These are phyloP conservation scores for Moesziomyces antarcticus DNA, from an alignment of 1,284 basidiomycete species.

Conservation along the genomic window DNA sequence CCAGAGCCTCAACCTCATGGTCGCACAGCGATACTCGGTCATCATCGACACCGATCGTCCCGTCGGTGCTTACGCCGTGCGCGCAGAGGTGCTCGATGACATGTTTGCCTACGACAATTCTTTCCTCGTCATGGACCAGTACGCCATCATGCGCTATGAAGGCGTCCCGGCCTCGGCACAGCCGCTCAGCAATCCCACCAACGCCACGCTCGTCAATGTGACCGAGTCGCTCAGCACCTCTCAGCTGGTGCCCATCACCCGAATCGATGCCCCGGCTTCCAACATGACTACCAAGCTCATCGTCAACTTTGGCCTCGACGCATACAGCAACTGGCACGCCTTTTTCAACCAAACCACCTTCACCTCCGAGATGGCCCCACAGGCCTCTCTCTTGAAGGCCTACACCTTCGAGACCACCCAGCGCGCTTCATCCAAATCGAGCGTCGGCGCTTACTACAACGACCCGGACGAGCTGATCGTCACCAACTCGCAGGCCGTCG, in stretches of 20 bases:
- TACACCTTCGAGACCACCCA: conserved; percentile 33
- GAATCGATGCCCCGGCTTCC: conserved; percentile 34
- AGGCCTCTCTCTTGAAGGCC: conserved; percentile 30
- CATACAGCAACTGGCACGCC: conserved; percentile 37
- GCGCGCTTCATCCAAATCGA: conserved; percentile 23
- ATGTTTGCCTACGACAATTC: conserved; percentile 68
- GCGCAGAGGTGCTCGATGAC: conserved; percentile 69
- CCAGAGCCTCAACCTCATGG: conserved; percentile 69
- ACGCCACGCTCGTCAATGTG: conserved; percentile 26
- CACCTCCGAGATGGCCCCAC: conserved; percentile 34
- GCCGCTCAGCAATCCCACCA: conserved; percentile 20
- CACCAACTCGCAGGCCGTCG: conserved; percentile 46
- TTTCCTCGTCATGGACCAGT: conserved; percentile 67
- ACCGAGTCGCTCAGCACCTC: conserved; percentile 29
- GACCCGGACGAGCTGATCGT: conserved; percentile 38
- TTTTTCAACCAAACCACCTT: conserved; percentile 55
- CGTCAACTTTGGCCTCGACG: conserved; percentile 45
- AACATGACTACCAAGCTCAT: conserved; percentile 42
- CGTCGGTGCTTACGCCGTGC: conserved; percentile 57
- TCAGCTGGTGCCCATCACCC: conserved; percentile 27
- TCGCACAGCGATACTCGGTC: conserved; percentile 72
- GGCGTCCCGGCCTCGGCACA: conserved; percentile 56
- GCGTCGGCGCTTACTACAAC: conserved; percentile 30
- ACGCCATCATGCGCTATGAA: conserved; percentile 68
- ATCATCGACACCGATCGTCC: conserved; percentile 65